Percentiles rank a stretch among this genome's conserved stretches.
phyloP scores from a whole-genome alignment of 108 stramenopile genomes.

The Ochromonas danica region DNA sequence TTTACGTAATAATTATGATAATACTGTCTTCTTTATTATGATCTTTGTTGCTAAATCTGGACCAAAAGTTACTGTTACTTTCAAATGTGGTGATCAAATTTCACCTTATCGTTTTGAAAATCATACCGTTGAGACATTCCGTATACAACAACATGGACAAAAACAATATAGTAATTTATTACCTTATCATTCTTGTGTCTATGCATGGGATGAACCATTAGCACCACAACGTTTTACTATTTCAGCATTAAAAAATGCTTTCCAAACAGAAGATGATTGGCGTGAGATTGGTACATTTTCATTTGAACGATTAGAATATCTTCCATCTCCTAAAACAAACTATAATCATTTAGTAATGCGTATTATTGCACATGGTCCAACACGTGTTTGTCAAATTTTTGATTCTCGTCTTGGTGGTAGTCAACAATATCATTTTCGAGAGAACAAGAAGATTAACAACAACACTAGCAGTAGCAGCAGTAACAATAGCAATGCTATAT shows the following conservation, averaged over 20 bases:
- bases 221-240: background rate
- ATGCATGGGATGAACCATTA: slow-evolving; percentile 23
- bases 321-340: background rate
- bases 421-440: no score
- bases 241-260: background rate
- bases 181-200: slow-evolving; percentile 17
- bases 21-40: slow-evolving; percentile 12
- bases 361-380: background rate
- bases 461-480: background rate
- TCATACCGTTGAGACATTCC: slow-evolving; percentile 1
- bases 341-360: background rate
- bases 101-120: slow-evolving; percentile 32
- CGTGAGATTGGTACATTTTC: background rate
- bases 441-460: no score
- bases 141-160: background rate
- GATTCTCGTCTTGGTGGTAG: background rate
- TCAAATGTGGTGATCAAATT: background rate
- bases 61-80: background rate
- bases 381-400: background rate
- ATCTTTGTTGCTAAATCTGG: background rate
- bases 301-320: background rate
- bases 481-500: background rate
- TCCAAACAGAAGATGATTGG: background rate
- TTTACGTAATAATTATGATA: slow-evolving; percentile 6
- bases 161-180: background rate